phyloP scores from a whole-genome alignment of 2,329 filamentous ascomycete species.

The Pseudogymnoascus sp. region DNA sequence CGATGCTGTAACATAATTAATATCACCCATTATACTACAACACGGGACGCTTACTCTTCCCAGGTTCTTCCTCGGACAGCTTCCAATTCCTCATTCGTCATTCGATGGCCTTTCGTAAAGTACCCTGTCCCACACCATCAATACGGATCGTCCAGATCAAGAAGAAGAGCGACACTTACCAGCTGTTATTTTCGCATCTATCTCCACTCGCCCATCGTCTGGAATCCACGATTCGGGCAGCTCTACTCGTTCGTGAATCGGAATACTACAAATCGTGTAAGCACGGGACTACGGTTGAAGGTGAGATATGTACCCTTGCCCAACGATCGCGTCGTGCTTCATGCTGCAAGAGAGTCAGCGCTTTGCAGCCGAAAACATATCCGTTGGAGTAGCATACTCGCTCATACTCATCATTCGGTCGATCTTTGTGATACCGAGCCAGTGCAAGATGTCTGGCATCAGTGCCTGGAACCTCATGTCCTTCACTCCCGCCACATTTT shows the following conservation, averaged over 20 bases:
- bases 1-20: slow-evolving; percentile 25
- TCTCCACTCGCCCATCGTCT: slow-evolving; percentile 92
- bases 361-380: neutral
- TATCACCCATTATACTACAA: slow-evolving; percentile 11
- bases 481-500: slow-evolving; percentile 95
- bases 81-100: slow-evolving; percentile 77
- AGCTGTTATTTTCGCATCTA: slow-evolving; percentile 95
- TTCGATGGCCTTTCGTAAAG: slow-evolving; percentile 81
- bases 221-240: slow-evolving; percentile 93
- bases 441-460: slow-evolving; percentile 96
- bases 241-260: slow-evolving; percentile 82
- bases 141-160: slow-evolving; percentile 7
- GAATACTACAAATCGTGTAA: slow-evolving; percentile 47
- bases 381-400: slow-evolving; percentile 40
- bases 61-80: slow-evolving; percentile 84
- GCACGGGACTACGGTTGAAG: neutral
- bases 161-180: slow-evolving; percentile 44
- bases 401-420: slow-evolving; percentile 98
- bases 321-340: slow-evolving; percentile 85
- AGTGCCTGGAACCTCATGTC: slow-evolving; percentile 96
- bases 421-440: slow-evolving; percentile 97
- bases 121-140: slow-evolving; percentile 42
- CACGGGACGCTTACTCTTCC: slow-evolving; percentile 57
- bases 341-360: slow-evolving; percentile 44
- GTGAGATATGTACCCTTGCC: slow-evolving; percentile 51